Evolutionary conservation across 305 asterid species (phyloP), one percentile per base, ranked within the genome.

Genomic region (Ilex paraguariensis): DNA sequence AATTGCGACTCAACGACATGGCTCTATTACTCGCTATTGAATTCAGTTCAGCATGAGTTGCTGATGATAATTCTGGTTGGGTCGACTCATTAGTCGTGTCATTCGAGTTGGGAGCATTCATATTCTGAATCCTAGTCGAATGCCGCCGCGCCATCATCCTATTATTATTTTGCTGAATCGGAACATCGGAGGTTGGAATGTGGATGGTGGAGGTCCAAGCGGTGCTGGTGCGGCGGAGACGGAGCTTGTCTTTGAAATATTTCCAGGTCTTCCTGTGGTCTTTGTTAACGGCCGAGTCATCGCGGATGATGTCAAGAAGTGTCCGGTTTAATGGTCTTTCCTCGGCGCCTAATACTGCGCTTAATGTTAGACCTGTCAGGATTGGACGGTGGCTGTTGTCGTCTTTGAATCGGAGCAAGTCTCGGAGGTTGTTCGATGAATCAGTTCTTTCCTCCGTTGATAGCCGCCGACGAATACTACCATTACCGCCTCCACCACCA

Each of bases 221-320:
- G 54, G 74, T 49, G 31, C 67, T 79, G 54, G 77, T 60, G 57
- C 81, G 75, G 59, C 82, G 84, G 73, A 81, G 79, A 52, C 94
- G 85, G 63, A 87, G 83, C 75, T 77, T 90, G 64, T 79, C 81
- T 54, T 49, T 79, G 55, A 90, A 75, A 10, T 66, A 68, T 61
- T 67, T 78, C 97, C 95, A 90, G 56, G 81, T 77, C 56, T 67
- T 70, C 63, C 78, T 73, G 54, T 61, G 64, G 28, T 83, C 83
- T 56, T 60, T 82, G 21, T 61, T 33, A 0, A 58, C 65, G 45
- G 16, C 48, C 8, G 82, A 76, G 54, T 87, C 97, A 42, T 90
- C 95, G 21, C 84, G 81, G 66, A 87, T 84, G 33, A 86, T 72
- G 59, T 87, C 95, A 5, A 81, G 61, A 67, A 87, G 71, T 2